Base-by-base conservation (phyloP, 257 asterid genomes). In the Nyctanthes arbortristis region DNA sequence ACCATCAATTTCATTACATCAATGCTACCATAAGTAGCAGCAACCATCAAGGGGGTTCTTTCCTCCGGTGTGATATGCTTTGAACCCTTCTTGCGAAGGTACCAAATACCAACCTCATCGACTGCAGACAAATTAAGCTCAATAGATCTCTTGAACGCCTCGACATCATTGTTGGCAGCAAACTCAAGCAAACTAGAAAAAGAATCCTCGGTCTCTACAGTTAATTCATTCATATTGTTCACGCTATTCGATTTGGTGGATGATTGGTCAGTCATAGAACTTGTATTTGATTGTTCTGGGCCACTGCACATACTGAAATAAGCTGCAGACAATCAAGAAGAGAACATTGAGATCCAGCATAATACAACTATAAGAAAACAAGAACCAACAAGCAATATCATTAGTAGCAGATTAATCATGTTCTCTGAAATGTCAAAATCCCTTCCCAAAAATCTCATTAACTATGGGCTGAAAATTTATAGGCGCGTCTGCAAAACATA, bases 41-140 rank as follows among this genome's bases (percentile, higher is more conserved):
- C 99, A 31, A 93, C 97, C 99, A 93, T 93, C 72, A 93, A 63
- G 2, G 96, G 95, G 18, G 96, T 93, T 61, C 96, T 83, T 39
- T 89, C 88, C 72, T 91, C 96, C 62, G 74, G 82, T 11, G 75
- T 77, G 37, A 91, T 88, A 71, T 82, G 89, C 79, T 84, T 89
- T 4, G 93, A 76, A 2, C 89, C 97, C 75, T 71, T 86, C 80
- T 76, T 86, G 5, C 97, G 88, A 32, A 85, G 90, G 63, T 82
- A 82, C 99, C 99, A 93, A 60, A 74, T 84, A 27, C 92, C 96
- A 75, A 78, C 79, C 76, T 86, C 94, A 39, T 91, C 95, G n/a
- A 93, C 77, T 34, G 78, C 81, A 4, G 92, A 87, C 52, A 89
- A 79, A 76, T 88, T 96, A n/a, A 76, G 82, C 72, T 89, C 97